Evolutionary conservation across 2,329 filamentous ascomycete species (phyloP).

Genomic region (Aspergillus fijiensis): DNA sequence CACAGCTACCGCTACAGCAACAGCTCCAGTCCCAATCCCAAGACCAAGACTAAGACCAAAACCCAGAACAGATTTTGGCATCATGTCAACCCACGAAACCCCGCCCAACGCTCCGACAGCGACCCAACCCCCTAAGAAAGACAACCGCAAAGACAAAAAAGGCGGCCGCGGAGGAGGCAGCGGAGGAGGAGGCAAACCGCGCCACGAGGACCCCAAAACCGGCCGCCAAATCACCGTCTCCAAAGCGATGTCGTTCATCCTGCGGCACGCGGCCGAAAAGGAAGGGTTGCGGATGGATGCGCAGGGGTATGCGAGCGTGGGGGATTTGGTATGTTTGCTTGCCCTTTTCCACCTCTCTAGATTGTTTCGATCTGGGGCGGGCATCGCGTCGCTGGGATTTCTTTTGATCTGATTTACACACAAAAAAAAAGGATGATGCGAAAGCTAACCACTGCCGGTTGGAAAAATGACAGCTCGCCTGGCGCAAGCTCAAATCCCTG

Average conservation of each 20-base stretch:
- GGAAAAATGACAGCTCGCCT: constrained; percentile 48
- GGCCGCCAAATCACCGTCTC: constrained; percentile 32
- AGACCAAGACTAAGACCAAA: too few species aligned
- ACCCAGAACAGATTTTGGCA: too few species aligned
- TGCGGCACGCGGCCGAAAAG: constrained; percentile 61
- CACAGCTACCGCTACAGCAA: neutral
- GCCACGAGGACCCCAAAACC: neutral
- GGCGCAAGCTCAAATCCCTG: constrained; percentile 63
- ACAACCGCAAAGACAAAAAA: neutral
- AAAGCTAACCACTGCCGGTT: neutral
- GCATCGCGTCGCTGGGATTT: too few species aligned
- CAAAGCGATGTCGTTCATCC: constrained; percentile 46
- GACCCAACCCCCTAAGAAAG: neutral
- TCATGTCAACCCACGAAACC: too few species aligned
- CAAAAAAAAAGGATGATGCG: too few species aligned
- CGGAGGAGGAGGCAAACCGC: neutral
- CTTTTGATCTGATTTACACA: too few species aligned
- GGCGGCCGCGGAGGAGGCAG: neutral
- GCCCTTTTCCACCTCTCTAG: neutral
- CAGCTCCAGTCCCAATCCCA: too few species aligned
- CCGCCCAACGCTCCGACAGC: neutral
- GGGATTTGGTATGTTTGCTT: constrained; percentile 53
- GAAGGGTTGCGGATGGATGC: constrained; percentile 59
- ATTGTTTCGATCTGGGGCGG: too few species aligned
- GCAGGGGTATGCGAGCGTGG: constrained; percentile 61